Base-by-base conservation (phyloP, 257 asterid genomes). In the Penstemon davidsonii region DNA sequence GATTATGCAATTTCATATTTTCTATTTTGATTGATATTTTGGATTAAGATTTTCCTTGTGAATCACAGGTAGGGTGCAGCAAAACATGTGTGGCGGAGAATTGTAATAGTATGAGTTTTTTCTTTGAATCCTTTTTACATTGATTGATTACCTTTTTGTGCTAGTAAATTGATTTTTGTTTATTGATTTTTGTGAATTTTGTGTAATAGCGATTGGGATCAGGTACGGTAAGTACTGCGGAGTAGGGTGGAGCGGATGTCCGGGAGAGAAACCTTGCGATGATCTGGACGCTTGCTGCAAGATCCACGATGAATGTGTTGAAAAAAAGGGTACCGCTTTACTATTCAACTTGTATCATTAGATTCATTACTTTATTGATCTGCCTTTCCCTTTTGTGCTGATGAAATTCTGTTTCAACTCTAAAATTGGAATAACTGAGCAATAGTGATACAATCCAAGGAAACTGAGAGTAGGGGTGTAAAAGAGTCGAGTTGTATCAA, bases 221-320 rank as follows among this genome's bases (percentile, higher is more conserved):
- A 89, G 80, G 80, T 92, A 92, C 43, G 98, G 96, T 50, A 92
- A 92, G 88, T 92, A 83, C 76, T 92, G 98, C 45, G 98, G 98
- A 58, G 96, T 92, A 55, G 98, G 96, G 25, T 89, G 96, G 96
- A 83, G 84, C 0, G 98, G 98, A 36, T 92, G 98, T 69, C 83
- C 92, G 0, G 98, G 98, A 47, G 98, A 92, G 85, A 85, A 89
- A 69, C 98, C 98, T 67, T 92, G 98, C 57, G 98, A 92, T 76
- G 96, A 92, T 78, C 80, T 92, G 70, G 96, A 92, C 74, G 95
- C 92, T 66, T 92, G 98, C 76, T 92, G 96, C 76, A 78, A 86
- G 80, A 82, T 85, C 73, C 98, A 92, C 54, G 98, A 89, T 64
- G 92, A 86, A 12, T 92, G 98, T 67, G 94, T 89, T 8, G 96